Conservation (phyloP, 768 basidiomycete species). For the Boletus insuetus region DNA sequence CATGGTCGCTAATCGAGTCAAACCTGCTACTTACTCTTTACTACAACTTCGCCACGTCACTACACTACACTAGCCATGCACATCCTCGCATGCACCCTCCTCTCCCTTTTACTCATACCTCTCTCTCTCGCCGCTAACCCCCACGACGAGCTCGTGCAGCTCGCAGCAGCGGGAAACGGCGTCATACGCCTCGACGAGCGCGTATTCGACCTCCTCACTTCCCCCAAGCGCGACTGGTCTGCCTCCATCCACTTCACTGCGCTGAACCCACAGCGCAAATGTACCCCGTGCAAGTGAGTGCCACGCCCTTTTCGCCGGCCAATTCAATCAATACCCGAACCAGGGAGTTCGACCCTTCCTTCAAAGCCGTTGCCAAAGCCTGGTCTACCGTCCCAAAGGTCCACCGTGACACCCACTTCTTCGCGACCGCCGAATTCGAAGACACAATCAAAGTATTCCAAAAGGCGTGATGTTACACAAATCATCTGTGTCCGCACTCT, state of each 20-base stretch:
- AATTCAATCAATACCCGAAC: not conserved
- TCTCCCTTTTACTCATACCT: constrained; percentile 31
- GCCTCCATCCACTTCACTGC: constrained; percentile 90
- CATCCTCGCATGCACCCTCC: constrained; percentile 29
- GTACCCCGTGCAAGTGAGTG: constrained; percentile 88
- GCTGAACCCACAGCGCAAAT: constrained; percentile 73
- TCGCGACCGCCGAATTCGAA: constrained; percentile 88
- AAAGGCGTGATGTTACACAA: constrained; percentile 48
- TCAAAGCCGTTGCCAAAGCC: constrained; percentile 77
- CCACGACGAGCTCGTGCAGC: constrained; percentile 59
- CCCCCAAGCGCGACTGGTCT: constrained; percentile 80
- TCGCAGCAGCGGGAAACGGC: constrained; percentile 73
- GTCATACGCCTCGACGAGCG: constrained; percentile 76
- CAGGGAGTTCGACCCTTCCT: constrained; percentile 86
- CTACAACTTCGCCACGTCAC: no score
- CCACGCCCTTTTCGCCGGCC: not conserved
- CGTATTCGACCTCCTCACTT: constrained; percentile 74
- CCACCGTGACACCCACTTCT: constrained; percentile 84
- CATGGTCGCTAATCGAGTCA: constrained; percentile 1
- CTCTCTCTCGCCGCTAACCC: constrained; percentile 31
- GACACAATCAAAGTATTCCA: constrained; percentile 74
- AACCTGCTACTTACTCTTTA: no score
- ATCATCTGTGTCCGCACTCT: not conserved
- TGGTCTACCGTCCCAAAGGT: constrained; percentile 64
- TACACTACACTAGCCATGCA: constrained; percentile 11